Conservation (phyloP, 371 early-diverging fungal species). For the Nematocida parisii region DNA sequence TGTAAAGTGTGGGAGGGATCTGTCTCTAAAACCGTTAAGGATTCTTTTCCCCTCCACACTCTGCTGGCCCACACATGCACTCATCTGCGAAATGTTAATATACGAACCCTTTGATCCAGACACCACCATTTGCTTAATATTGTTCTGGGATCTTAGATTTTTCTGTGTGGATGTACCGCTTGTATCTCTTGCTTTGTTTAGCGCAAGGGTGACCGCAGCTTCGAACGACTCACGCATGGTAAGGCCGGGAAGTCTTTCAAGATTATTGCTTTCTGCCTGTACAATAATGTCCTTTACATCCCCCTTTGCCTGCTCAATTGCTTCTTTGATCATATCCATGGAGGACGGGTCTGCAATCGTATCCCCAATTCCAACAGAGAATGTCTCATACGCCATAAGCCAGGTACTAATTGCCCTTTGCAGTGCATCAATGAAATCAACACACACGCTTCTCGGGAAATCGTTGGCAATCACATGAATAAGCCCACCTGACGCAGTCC, state of each 20-base stretch:
- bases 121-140: constrained; percentile 94
- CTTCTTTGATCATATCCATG: constrained; percentile 78
- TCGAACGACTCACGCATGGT: constrained; percentile 92
- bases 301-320: constrained; percentile 78
- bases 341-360: constrained; percentile 85
- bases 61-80: constrained; percentile 98
- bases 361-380: constrained; percentile 97
- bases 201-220: constrained; percentile 78
- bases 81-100: constrained; percentile 97
- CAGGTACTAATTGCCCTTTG: constrained; percentile 93
- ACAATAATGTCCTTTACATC: constrained; percentile 81
- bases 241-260: constrained; percentile 91
- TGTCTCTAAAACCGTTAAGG: constrained; percentile 89
- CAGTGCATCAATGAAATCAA: constrained; percentile 83
- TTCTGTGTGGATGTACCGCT: constrained; percentile 85
- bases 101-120: constrained; percentile 96
- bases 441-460: constrained; percentile 82
- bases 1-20: constrained; percentile 92
- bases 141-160: constrained; percentile 84
- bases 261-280: constrained; percentile 78
- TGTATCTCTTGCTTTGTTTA: constrained; percentile 90
- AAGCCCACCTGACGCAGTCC: constrained; percentile 82
- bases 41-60: constrained; percentile 98
- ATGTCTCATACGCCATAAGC: constrained; percentile 79
- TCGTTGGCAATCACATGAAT: constrained; percentile 93